Evolutionary conservation across 345 rosid species (phyloP), one percentile per base, ranked within the genome.

Genomic region (Brassica nigra): DNA sequence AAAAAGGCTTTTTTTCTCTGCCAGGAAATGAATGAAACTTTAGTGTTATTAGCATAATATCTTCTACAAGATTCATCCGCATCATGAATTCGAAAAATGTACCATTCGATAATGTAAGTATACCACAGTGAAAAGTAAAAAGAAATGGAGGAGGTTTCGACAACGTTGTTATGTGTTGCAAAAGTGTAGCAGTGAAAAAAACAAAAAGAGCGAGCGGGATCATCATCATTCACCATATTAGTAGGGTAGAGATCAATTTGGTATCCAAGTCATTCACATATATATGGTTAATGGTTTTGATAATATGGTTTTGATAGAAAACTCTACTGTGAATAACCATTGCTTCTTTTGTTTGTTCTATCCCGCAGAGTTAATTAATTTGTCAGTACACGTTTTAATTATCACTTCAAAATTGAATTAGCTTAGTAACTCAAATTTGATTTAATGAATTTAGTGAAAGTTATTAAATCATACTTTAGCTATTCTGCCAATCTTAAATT

Each of bases 111-210:
- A 65, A 20, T 23, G 16, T n/a, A 49, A 44, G 57, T 49, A n/a
- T 49, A 49, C 57, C 57, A 49, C 57, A 49, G 57, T 49, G 16
- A 49, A 49, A 42, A 42, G 57, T 49, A 6, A 49, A 49, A 75
- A 0, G 14, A 74, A 18, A 64, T 64, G 52, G 52, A 49, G 15
- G 52, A 63, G 52, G 11, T 74, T 74, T 74, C n/a, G 63, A 47
- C 70, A 74, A 63, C 34, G 63, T 64, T 49, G 70, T 49, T 30
- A 6, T 31, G 14, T 18, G 70, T 73, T 63, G 64, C 4, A 63
- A 44, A 73, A 52, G 62, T 57, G 29, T 71, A 62, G 76, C 27
- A 72, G 49, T 55, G 49, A 68, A 44, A 16, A 54, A 54, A 23
- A 23, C 27, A 54, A 54, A 54, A 54, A 54, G 27, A 54, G 15